These are phyloP conservation scores for Quercus tomentella DNA, from an alignment of 331 rosid species.

Conservation along the genomic window DNA sequence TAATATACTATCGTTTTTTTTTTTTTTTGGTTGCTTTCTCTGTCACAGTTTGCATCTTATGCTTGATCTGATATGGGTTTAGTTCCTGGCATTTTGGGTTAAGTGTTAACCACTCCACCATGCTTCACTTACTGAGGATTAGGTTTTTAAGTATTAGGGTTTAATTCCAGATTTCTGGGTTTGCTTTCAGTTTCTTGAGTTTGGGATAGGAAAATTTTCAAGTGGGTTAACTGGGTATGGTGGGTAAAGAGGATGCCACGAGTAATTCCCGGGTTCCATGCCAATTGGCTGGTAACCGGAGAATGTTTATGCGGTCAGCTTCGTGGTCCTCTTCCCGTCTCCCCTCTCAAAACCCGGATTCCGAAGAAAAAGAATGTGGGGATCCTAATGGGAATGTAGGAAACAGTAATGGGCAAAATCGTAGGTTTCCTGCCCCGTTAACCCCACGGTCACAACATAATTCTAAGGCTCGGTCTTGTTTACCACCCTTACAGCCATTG, in stretches of 20 bases:
- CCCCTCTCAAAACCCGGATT: conserved; percentile 38
- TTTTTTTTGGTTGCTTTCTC: background rate
- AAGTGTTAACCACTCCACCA: conserved; percentile 3
- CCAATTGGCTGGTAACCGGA: conserved; percentile 55
- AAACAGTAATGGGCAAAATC: conserved; percentile 33
- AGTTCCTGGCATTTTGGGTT: conserved; percentile 29
- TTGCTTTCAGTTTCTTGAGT: background rate
- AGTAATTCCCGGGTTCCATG: conserved; percentile 42
- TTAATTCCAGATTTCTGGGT: conserved; percentile 5
- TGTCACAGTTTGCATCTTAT: conserved; percentile 21
- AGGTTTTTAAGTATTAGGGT: conserved; percentile 17
- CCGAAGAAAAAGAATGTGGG: conserved; percentile 35
- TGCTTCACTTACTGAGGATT: conserved; percentile 12
- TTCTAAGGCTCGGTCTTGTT: conserved; percentile 75
- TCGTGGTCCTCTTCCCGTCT: conserved; percentile 95
- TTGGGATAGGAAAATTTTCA: background rate
- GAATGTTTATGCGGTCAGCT: conserved; percentile 89
- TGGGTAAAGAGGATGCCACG: conserved; percentile 71
- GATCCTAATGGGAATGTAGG: conserved; percentile 54
- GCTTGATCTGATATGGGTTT: conserved; percentile 32
- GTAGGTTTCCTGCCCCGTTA: conserved; percentile 69
- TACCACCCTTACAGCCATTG: conserved; percentile 88
- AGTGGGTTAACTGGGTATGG: conserved; percentile 57
- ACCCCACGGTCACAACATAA: conserved; percentile 94
- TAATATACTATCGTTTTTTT: background rate